Conservation (phyloP, 768 basidiomycete genomes). For the Dentipellis sp. region DNA sequence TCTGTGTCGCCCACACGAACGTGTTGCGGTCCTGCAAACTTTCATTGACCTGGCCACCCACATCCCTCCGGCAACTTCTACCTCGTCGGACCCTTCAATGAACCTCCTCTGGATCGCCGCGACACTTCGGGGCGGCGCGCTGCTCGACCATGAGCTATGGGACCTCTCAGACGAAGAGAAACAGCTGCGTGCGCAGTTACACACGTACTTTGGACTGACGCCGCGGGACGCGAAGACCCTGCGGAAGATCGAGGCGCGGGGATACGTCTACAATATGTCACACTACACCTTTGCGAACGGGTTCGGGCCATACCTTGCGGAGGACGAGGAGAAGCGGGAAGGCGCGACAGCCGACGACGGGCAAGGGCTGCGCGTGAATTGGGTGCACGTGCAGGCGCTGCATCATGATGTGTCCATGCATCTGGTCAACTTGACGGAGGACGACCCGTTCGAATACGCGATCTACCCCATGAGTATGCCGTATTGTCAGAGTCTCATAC, state of each 20-base stretch:
- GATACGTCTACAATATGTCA: constrained; percentile 53
- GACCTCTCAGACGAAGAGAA: constrained; percentile 25
- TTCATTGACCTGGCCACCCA: constrained; percentile 39
- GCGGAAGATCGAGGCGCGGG: constrained; percentile 33
- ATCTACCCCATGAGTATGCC: constrained; percentile 43
- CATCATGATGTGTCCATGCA: constrained; percentile 50
- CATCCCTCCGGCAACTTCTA: constrained; percentile 27
- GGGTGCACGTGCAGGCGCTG: constrained; percentile 48
- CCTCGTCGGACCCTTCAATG: constrained; percentile 25
- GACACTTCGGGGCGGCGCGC: constrained; percentile 31
- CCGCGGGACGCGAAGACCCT: constrained; percentile 26
- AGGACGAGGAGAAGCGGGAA: not conserved
- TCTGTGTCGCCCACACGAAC: constrained; percentile 34
- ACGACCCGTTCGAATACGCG: constrained; percentile 17
- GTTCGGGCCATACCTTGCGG: constrained; percentile 46
- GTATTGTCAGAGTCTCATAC: constrained; percentile 42
- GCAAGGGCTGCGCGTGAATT: constrained; percentile 31
- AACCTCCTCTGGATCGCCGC: constrained; percentile 45
- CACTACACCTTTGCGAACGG: constrained; percentile 40
- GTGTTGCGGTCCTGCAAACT: constrained; percentile 33
- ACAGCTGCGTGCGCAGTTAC: constrained; percentile 42
- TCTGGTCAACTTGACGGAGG: constrained; percentile 30
- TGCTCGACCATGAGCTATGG: constrained; percentile 28
- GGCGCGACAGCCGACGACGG: not conserved
- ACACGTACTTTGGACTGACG: constrained; percentile 50